Evolutionary conservation across 257 asterid species (phyloP).

Genomic region (Phtheirospermum japonicum): DNA sequence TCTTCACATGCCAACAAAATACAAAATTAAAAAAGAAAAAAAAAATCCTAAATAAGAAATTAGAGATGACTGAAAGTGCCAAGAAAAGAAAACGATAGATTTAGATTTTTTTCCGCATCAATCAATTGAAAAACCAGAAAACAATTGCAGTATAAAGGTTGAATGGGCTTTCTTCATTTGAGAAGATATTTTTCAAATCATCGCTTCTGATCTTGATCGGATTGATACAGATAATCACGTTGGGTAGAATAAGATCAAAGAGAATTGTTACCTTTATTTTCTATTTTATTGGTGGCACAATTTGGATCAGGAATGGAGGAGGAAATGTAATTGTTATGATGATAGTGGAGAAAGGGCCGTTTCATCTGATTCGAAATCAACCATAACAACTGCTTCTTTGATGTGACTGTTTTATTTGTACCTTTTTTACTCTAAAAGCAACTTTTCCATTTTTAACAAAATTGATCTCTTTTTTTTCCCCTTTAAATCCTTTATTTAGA

Average conservation of each 20-base stretch:
- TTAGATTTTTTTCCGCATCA: conserved; percentile 3
- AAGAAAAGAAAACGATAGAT: background rate
- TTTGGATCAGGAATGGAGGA: conserved; percentile 26
- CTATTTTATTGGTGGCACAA: conserved; percentile 6
- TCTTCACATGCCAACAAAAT: background rate
- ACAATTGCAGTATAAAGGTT: background rate
- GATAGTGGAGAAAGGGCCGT: conserved; percentile 29
- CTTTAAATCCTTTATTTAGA: too few relatives aligned
- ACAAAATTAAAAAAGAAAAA: background rate
- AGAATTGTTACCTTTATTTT: conserved; percentile 20
- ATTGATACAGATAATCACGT: conserved; percentile 3
- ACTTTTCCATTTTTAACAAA: background rate
- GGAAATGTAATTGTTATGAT: background rate
- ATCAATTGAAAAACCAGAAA: background rate
- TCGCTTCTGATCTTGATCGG: conserved; percentile 27
- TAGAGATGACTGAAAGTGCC: background rate
- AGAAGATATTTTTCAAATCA: background rate
- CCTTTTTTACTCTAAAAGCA: background rate
- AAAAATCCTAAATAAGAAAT: background rate
- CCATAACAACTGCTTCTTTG: conserved; percentile 25
- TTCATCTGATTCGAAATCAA: conserved; percentile 17
- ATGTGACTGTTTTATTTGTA: conserved; percentile 6
- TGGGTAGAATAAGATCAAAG: conserved; percentile 13
- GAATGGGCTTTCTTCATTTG: background rate
- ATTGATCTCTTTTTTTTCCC: too few relatives aligned